Percentiles rank a stretch among this genome's conserved stretches.
These are phyloP conservation scores for Quercus robur DNA, from an alignment of 306 rosid species.

Conservation along the genomic window DNA sequence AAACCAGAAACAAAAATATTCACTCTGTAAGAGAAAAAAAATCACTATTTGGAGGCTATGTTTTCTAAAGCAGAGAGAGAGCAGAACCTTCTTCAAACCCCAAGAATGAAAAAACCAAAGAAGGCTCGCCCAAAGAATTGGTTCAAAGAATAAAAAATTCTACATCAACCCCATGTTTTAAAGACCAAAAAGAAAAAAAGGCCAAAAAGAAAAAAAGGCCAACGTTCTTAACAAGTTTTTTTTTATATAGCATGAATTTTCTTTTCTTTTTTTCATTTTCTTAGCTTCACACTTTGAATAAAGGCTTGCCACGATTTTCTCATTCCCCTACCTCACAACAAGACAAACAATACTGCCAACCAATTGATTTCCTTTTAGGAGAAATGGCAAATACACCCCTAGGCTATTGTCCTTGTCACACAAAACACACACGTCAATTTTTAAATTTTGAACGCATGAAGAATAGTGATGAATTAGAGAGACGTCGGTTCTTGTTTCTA, in stretches of 20 bases:
- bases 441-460: no score
- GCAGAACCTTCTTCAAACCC: not conserved
- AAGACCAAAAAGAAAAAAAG: not conserved
- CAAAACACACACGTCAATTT: no score
- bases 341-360: not conserved
- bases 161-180: conserved; percentile 1
- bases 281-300: not conserved
- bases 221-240: not conserved
- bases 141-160: not conserved
- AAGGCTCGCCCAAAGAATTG: not conserved
- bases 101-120: no score
- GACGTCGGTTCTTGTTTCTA: no score
- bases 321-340: conserved; percentile 11
- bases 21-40: not conserved
- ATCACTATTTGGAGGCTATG: not conserved
- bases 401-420: no score
- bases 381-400: no score
- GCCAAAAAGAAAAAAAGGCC: not conserved
- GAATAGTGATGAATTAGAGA: no score
- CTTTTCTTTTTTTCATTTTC: no score
- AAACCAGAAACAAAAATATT: no score
- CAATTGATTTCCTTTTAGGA: no score
- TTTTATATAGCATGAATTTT: not conserved
- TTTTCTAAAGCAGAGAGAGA: not conserved
- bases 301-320: conserved; percentile 15